phyloP scores from a whole-genome alignment of 331 rosid species.

The Erythrophleum ivorense region DNA sequence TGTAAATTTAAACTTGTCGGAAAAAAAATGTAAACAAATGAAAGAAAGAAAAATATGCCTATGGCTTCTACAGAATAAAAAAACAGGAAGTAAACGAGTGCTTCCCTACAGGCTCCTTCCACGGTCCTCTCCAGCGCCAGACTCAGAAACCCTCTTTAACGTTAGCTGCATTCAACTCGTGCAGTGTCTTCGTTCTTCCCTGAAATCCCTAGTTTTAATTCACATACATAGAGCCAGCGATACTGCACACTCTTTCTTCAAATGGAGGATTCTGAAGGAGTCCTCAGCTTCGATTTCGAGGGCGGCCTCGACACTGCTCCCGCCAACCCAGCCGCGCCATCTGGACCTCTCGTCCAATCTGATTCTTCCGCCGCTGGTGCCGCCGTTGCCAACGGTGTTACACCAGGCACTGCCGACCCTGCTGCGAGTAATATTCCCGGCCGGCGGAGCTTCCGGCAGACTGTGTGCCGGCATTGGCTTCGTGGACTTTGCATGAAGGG shows the following conservation, averaged over 20 bases:
- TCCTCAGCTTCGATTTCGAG: constrained; percentile 96
- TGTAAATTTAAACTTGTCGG: too few relatives aligned
- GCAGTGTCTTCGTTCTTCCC: background rate
- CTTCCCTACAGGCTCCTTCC: too few relatives aligned
- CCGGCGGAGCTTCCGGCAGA: constrained; percentile 93
- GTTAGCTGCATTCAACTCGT: too few relatives aligned
- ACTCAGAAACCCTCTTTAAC: too few relatives aligned
- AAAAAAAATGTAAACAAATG: too few relatives aligned
- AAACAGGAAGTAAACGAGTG: too few relatives aligned
- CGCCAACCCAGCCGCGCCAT: constrained; percentile 44
- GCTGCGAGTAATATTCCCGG: constrained; percentile 45
- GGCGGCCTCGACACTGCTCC: constrained; percentile 83
- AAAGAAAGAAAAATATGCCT: too few relatives aligned
- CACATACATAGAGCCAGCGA: background rate
- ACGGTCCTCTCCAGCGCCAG: too few relatives aligned
- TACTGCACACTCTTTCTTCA: background rate
- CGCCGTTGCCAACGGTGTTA: constrained; percentile 1
- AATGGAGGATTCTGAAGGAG: constrained; percentile 99
- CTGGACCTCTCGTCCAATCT: constrained; percentile 52
- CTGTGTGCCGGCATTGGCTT: constrained; percentile 99
- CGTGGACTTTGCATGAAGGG: constrained; percentile 97
- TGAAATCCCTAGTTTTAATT: background rate
- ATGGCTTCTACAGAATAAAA: too few relatives aligned
- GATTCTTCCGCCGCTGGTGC: constrained; percentile 48
- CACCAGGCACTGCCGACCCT: constrained; percentile 26